A percentile compares a stretch with the other conserved stretches of the same genome.
Conservation (phyloP, 2,329 filamentous ascomycete genomes). For the Rhynchosporium graminicola region DNA sequence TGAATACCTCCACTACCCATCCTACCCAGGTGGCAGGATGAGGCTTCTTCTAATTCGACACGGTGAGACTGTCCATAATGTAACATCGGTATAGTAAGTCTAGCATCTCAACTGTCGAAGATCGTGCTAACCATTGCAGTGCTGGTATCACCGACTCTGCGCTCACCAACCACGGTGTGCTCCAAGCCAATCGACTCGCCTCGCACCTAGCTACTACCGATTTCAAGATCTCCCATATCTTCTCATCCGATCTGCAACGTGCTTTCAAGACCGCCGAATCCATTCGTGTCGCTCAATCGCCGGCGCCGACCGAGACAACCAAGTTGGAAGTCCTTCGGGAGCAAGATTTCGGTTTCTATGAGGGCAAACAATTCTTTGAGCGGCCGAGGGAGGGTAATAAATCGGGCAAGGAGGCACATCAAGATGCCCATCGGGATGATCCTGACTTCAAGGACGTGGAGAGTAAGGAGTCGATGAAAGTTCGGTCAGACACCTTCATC, state of each 20-base stretch:
- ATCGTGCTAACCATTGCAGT: conserved; percentile 45
- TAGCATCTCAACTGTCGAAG: conserved; percentile 33
- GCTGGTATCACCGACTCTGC: conserved; percentile 80
- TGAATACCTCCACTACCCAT: conserved; percentile 30
- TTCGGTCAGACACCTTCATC: conserved; percentile 67
- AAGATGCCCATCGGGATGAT: conserved; percentile 44
- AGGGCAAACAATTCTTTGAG: conserved; percentile 61
- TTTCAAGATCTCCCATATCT: conserved; percentile 67
- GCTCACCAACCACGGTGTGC: conserved; percentile 77
- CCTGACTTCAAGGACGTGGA: conserved; percentile 60
- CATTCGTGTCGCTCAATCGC: conserved; percentile 57
- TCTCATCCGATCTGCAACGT: conserved; percentile 76
- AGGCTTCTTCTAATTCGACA: conserved; percentile 79
- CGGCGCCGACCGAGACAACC: conserved; percentile 23
- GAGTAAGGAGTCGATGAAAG: conserved; percentile 64
- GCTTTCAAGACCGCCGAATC: conserved; percentile 71
- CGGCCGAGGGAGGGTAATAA: conserved; percentile 41
- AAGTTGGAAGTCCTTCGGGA: conserved; percentile 58
- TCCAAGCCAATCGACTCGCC: conserved; percentile 75
- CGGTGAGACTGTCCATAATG: conserved; percentile 89
- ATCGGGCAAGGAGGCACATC: conserved; percentile 43
- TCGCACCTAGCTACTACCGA: conserved; percentile 63
- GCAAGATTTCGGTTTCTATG: conserved; percentile 71
- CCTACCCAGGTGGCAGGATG: conserved; percentile 46
- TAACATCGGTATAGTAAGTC: conserved; percentile 69